A percentile compares a stretch with the other conserved stretches of the same genome.
These are phyloP conservation scores for Globisporangium uncinulatum DNA, from an alignment of 352 stramenopile genomes.

Conservation along the genomic window DNA sequence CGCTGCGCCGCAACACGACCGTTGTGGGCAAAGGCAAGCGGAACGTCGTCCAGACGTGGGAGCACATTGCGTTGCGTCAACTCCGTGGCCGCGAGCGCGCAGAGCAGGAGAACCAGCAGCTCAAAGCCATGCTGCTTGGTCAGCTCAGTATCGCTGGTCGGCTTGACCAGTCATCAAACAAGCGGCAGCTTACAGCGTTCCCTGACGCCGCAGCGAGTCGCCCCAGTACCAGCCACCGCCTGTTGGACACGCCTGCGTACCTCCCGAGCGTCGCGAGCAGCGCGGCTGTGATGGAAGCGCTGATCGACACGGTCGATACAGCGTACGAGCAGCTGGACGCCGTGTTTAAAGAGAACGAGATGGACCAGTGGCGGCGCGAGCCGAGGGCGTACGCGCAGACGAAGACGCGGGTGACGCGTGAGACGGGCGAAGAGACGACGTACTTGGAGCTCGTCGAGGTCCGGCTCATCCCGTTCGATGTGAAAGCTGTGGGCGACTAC, in stretches of 20 bases:
- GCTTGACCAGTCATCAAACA: conserved; percentile 13
- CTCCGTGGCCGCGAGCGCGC: conserved; percentile 7
- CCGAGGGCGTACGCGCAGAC: conserved; percentile 7
- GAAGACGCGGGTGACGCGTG: not conserved
- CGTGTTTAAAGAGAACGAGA: conserved; percentile 6
- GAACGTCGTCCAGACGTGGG: conserved; percentile 8
- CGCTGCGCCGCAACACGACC: conserved; percentile 10
- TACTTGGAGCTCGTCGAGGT: conserved; percentile 12
- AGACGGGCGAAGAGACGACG: conserved; percentile 3
- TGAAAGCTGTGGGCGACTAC: conserved; percentile 8
- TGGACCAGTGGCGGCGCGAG: conserved; percentile 6
- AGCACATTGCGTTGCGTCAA: conserved; percentile 11
- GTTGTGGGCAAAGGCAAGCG: conserved; percentile 9
- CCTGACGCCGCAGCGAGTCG: not conserved
- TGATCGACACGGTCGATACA: conserved; percentile 7
- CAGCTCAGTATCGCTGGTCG: conserved; percentile 10
- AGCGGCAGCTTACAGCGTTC: conserved; percentile 12
- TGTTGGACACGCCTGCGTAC: not conserved
- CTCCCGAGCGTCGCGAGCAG: not conserved
- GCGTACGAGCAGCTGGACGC: conserved; percentile 4
- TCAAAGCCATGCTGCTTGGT: conserved; percentile 14
- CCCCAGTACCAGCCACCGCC: not conserved
- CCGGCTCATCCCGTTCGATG: conserved; percentile 13
- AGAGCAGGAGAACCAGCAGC: conserved; percentile 12
- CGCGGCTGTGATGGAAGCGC: conserved; percentile 6